phyloP scores from a whole-genome alignment of 192 early-diverging fungal genomes.

The Cetraspora pellucida region DNA sequence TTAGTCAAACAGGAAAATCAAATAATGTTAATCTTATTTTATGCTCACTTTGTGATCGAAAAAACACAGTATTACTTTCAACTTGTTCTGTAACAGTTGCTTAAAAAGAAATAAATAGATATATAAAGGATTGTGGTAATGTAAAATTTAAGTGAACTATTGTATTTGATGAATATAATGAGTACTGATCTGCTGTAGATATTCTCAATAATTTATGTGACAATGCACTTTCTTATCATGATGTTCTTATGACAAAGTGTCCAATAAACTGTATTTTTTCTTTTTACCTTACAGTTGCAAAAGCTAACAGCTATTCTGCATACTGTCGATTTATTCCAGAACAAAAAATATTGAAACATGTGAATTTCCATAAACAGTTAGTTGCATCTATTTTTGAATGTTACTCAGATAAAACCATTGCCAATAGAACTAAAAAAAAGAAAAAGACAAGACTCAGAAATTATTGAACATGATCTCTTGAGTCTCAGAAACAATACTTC shows the following conservation, averaged over 20 bases:
- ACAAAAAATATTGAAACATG: not conserved
- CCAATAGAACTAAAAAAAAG: not conserved
- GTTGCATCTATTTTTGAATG: not conserved
- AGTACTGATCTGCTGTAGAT: too few relatives aligned
- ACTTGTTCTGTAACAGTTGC: too few relatives aligned
- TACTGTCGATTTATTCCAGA: constrained; percentile 1
- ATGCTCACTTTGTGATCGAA: too few relatives aligned
- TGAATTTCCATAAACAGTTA: not conserved
- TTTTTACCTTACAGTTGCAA: not conserved
- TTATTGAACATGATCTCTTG: not conserved
- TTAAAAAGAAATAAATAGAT: too few relatives aligned
- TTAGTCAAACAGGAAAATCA: too few relatives aligned
- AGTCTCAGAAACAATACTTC: not conserved
- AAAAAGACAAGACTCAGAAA: not conserved
- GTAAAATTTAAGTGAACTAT: too few relatives aligned
- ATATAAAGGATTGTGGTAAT: too few relatives aligned
- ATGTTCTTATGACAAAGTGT: not conserved
- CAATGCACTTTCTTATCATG: not conserved
- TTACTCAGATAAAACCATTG: not conserved
- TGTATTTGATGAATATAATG: too few relatives aligned
- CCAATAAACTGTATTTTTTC: not conserved
- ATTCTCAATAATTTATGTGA: not conserved
- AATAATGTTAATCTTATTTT: too few relatives aligned
- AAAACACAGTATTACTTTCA: too few relatives aligned
- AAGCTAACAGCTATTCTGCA: not conserved